phyloP scores from a whole-genome alignment of 2,329 filamentous ascomycete genomes.

The Ceratocystis variospora region DNA sequence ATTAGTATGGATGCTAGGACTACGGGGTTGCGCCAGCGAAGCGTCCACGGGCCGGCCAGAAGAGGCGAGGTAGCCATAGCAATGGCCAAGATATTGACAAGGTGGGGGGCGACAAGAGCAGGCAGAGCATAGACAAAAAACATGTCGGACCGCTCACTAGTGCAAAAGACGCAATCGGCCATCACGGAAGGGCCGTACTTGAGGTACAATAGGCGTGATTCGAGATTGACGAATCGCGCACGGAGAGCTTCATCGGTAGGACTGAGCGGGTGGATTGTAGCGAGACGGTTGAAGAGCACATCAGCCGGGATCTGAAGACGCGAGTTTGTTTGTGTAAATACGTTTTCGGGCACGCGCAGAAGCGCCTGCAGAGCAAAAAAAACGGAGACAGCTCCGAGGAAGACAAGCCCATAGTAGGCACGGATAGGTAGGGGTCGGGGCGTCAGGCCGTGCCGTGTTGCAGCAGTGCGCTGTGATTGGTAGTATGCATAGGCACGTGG shows the following conservation, averaged over 20 bases:
- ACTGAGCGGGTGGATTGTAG: constrained; percentile 44
- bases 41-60: constrained; percentile 48
- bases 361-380: constrained; percentile 46
- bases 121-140: constrained; percentile 77
- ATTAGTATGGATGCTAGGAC: constrained; percentile 47
- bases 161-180: constrained; percentile 69
- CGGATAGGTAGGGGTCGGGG: constrained; percentile 41
- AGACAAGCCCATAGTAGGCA: constrained; percentile 43
- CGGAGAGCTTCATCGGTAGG: constrained; percentile 50
- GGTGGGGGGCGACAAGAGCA: constrained; percentile 58
- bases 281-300: constrained; percentile 67
- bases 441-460: constrained; percentile 28
- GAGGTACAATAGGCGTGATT: constrained; percentile 68
- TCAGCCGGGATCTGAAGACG: constrained; percentile 76
- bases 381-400: constrained; percentile 40
- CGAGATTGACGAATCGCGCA: constrained; percentile 52
- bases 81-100: constrained; percentile 59
- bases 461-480: constrained; percentile 37
- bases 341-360: constrained; percentile 60
- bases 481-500: constrained; percentile 53
- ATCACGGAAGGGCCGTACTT: constrained; percentile 66
- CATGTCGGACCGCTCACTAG: constrained; percentile 48
- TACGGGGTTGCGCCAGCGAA: constrained; percentile 57
- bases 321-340: constrained; percentile 65
- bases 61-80: constrained; percentile 59